Base-by-base conservation (phyloP, 257 asterid genomes). In the Cinchona pubescens region DNA sequence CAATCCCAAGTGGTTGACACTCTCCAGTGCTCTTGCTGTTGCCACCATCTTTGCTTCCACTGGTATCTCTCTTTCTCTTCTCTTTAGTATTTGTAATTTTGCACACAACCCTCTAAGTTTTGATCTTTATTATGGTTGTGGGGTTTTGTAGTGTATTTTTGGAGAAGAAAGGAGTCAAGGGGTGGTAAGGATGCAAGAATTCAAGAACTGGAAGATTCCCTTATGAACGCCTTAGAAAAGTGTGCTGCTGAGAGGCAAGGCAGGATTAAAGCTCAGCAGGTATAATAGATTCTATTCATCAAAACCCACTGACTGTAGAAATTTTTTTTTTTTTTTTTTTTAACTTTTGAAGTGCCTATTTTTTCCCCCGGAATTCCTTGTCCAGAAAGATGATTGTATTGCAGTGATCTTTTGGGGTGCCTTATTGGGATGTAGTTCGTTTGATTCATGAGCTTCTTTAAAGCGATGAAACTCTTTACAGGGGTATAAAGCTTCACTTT, bases 211-310 rank as follows among this genome's bases (percentile, higher is more conserved):
- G 97, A 90, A 80, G 86, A 81, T 66, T 83, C 93, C 30, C 83
- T 92, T 40, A 81, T 84, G 73, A 74, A 76, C 69, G 92, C 97
- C 38, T 58, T 85, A 77, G 84, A 85, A 32, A 92, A 90, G 25
- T 88, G 97, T 72, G 86, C 86, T 75, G 93, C 96, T 72, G 98
- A 92, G 83, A 90, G 98, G 76, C 93, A 85, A 77, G 98, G 98
- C 69, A 94, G 97, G 67, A 87, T 89, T 75, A 88, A 96, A 87
- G 97, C 97, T 86, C 96, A 94, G 60, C 86, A 86, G 96, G 98
- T 90, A 46, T 27, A 16, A 58, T n/a, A 37, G 21, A 38, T 30
- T 66, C 55, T 58, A 29, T 12, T 60, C 68, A 25, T 38, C 43
- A 23, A 8, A 23, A 25, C 66, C 7, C 42, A 4, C 67, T 34